Percentiles rank a stretch among this genome's conserved stretches.
Evolutionary conservation across 257 asterid genomes (phyloP).

Genomic region (Anisodus tanguticus): DNA sequence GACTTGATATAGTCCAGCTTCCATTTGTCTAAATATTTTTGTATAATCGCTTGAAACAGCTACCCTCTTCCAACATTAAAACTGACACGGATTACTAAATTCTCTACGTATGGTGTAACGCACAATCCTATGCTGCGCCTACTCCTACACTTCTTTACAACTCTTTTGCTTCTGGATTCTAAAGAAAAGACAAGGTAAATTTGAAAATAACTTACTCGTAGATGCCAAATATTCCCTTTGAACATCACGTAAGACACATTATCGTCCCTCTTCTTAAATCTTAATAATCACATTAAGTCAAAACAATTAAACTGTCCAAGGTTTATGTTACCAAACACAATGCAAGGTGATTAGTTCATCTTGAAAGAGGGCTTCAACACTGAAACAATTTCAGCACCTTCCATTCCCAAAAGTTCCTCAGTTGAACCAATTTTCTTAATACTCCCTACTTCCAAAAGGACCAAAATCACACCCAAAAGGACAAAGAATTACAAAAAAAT

Average conservation of each 20-base stretch:
- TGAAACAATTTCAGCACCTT: neutral
- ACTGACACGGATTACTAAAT: slow-evolving; percentile 6
- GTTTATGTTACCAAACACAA: slow-evolving; percentile 38
- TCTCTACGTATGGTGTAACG: neutral
- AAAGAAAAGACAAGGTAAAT: slow-evolving; percentile 24
- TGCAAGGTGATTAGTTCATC: slow-evolving; percentile 13
- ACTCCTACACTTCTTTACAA: neutral
- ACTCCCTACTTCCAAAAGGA: neutral
- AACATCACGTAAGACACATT: neutral
- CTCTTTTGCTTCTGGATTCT: neutral
- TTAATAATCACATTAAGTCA: neutral
- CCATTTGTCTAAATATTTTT: neutral
- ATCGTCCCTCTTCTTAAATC: neutral
- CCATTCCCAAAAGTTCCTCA: neutral
- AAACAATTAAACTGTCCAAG: slow-evolving; percentile 40
- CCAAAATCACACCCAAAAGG: neutral
- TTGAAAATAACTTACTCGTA: slow-evolving; percentile 38
- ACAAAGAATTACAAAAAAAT: neutral
- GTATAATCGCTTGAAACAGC: neutral
- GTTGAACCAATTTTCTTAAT: neutral
- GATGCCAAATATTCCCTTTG: slow-evolving; percentile 13
- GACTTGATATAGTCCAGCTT: slow-evolving; percentile 19
- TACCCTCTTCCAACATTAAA: neutral
- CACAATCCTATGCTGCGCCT: neutral
- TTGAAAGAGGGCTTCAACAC: slow-evolving; percentile 1